Conservation (phyloP, 2,329 filamentous ascomycete genomes). For the Arthroderma sp. region DNA sequence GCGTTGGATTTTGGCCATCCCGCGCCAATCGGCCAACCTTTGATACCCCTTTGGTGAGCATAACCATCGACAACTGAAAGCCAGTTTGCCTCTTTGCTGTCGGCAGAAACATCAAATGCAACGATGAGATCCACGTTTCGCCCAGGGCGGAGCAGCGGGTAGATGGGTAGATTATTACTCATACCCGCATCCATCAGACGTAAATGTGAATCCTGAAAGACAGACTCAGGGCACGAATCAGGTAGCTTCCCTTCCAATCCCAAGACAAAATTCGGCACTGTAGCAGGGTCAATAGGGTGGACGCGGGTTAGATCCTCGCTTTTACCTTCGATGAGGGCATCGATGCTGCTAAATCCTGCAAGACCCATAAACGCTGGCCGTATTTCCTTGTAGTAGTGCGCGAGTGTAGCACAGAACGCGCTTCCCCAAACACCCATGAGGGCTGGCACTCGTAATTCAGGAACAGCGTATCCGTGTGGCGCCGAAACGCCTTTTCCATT, state of each 20-base stretch:
- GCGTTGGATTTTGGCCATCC: slow-evolving; percentile 60
- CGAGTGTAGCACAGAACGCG: slow-evolving; percentile 89
- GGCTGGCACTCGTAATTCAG: slow-evolving; percentile 71
- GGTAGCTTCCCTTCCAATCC: slow-evolving; percentile 68
- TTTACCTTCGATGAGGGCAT: slow-evolving; percentile 68
- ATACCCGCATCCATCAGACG: slow-evolving; percentile 95
- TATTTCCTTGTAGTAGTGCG: slow-evolving; percentile 91
- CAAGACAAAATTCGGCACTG: slow-evolving; percentile 77
- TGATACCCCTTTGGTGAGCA: slow-evolving; percentile 74
- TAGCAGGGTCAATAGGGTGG: slow-evolving; percentile 85
- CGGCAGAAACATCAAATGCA: slow-evolving; percentile 87
- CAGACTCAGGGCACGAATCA: slow-evolving; percentile 61
- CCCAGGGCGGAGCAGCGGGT: slow-evolving; percentile 79
- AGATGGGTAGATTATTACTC: slow-evolving; percentile 96
- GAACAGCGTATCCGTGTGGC: slow-evolving; percentile 57
- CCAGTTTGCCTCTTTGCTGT: slow-evolving; percentile 93
- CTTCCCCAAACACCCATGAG: slow-evolving; percentile 93
- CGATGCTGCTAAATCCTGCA: slow-evolving; percentile 62
- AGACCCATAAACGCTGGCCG: slow-evolving; percentile 67
- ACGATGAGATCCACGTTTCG: slow-evolving; percentile 81
- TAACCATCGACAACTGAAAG: slow-evolving; percentile 89
- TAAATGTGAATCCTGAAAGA: slow-evolving; percentile 59
- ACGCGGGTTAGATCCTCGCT: slow-evolving; percentile 80
- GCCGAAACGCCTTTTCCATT: slow-evolving; percentile 55
- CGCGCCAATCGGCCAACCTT: slow-evolving; percentile 88